Base-by-base conservation (phyloP, 2,329 filamentous ascomycete species). In the Dactylonectria estremocensis region DNA sequence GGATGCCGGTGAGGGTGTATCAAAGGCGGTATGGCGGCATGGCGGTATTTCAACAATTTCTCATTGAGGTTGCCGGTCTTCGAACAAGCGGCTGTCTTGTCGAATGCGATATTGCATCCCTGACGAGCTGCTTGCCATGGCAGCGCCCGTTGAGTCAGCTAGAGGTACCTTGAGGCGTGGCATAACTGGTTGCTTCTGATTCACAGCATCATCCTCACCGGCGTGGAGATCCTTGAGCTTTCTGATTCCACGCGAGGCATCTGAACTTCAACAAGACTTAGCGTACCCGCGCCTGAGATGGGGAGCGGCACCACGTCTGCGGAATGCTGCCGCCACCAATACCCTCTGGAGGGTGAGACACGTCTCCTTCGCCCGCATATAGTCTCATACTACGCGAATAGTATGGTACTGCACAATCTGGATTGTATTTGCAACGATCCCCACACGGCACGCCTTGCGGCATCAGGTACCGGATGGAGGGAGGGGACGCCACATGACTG, bases 371-470 rank as follows among this genome's bases (percentile, higher is more conserved):
- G n/a, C 59, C 59, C 28, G 40, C 57, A 40, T 60, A 37, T 14
- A 28, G 24, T 28, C 24, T 28, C 24, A 28, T 28, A 28, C 24
- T 28, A 28, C 24, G 24, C n/a, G 7, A 28, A 37, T n/a, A 43
- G 40, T n/a, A 43, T n/a, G 11, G 49, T n/a, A 33, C 49, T 20
- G 24, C 49, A 18, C 49, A 33, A 55, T 55, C 50, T 55, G 59
- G 59, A 35, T 37, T 45, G 43, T 49, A 54, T 37, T 53, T 53
- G 37, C 37, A 35, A 54, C 50, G 56, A 16, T 50, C 14, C 33
- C 33, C 57, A 56, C 50, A 66, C 50, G 63, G 56, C 63, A 61
- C 63, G 49, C 62, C 60, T 43, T 31, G 18, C 56, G 56, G 56
- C 49, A 60, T 31, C 35, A 52, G 40, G 18, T 54, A 52, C 49